Percentiles rank a stretch among this genome's conserved stretches.
phyloP scores from a whole-genome alignment of 192 early-diverging fungal genomes.

The Coemansia reversa region DNA sequence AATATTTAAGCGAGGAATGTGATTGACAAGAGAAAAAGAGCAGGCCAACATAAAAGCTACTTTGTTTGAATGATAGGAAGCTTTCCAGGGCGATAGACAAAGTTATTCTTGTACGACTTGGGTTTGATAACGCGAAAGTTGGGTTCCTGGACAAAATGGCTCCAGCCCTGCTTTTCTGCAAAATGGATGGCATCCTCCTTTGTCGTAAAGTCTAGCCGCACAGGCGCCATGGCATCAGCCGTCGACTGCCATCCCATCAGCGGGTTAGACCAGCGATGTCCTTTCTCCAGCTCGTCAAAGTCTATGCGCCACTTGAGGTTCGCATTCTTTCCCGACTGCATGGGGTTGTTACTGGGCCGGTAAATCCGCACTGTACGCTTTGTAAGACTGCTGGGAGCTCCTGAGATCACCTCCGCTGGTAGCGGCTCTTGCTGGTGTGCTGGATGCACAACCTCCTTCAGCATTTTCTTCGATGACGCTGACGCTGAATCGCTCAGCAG shows the following conservation, averaged over 20 bases:
- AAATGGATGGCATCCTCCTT: constrained; percentile 91
- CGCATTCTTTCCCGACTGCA: constrained; percentile 78
- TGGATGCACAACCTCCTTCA: constrained; percentile 33
- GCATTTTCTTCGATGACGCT: background rate
- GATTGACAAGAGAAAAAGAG: constrained; percentile 1
- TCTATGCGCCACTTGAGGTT: constrained; percentile 85
- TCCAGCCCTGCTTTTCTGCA: constrained; percentile 96
- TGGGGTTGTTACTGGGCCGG: constrained; percentile 77
- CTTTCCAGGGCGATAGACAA: constrained; percentile 77
- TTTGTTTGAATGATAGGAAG: constrained; percentile 84
- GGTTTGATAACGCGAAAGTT: constrained; percentile 72
- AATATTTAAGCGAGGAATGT: background rate
- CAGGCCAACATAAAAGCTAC: constrained; percentile 38
- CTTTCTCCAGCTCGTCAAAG: constrained; percentile 77
- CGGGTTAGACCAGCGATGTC: constrained; percentile 89
- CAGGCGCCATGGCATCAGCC: constrained; percentile 79
- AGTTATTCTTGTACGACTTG: constrained; percentile 92
- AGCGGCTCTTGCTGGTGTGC: constrained; percentile 49
- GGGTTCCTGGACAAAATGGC: constrained; percentile 90
- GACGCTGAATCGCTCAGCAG: constrained; percentile 8
- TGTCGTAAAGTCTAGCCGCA: constrained; percentile 75
- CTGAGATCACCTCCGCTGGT: constrained; percentile 46
- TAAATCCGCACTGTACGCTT: constrained; percentile 84
- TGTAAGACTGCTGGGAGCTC: constrained; percentile 56
- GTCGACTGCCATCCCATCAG: constrained; percentile 89